A percentile compares a stretch with the other conserved stretches of the same genome.
Evolutionary conservation across 2,329 filamentous ascomycete species (phyloP).

Genomic region (Xylariales sp.): DNA sequence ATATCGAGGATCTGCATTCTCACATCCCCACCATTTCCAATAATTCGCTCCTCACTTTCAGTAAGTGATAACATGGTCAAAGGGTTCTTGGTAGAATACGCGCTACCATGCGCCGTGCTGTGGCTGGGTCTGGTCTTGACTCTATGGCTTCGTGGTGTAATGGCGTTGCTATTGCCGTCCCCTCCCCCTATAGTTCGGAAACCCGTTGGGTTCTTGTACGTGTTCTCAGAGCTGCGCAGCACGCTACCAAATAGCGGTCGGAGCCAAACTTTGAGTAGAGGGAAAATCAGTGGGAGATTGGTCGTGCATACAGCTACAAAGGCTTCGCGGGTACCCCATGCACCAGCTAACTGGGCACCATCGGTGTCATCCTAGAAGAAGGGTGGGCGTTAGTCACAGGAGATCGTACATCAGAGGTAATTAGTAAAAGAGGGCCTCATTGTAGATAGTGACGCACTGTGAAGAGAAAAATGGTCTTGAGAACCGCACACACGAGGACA

Average conservation of each 20-base stretch:
- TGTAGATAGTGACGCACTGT: constrained; percentile 15
- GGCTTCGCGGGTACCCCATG: constrained; percentile 38
- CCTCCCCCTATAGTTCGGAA: too few relatives aligned
- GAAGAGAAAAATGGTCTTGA: constrained; percentile 31
- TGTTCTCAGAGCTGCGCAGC: constrained; percentile 30
- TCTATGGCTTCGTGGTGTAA: too few relatives aligned
- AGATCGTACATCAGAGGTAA: neutral
- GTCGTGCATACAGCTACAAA: constrained; percentile 37
- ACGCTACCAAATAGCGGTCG: constrained; percentile 25
- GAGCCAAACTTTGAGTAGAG: constrained; percentile 33
- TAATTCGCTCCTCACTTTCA: too few relatives aligned
- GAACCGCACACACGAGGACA: constrained; percentile 29
- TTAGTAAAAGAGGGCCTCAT: neutral
- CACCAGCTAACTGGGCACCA: constrained; percentile 32
- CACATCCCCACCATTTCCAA: too few relatives aligned
- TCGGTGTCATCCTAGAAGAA: constrained; percentile 30
- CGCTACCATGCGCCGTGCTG: too few relatives aligned
- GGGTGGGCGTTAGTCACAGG: neutral
- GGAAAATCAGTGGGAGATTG: constrained; percentile 39
- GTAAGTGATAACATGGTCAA: too few relatives aligned
- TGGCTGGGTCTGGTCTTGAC: too few relatives aligned
- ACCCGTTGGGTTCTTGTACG: constrained; percentile 25
- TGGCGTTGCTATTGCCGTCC: too few relatives aligned
- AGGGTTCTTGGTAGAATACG: too few relatives aligned
- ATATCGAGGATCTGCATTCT: too few relatives aligned